Base-by-base conservation (phyloP, 306 rosid genomes). In the Lathyrus sativus region DNA sequence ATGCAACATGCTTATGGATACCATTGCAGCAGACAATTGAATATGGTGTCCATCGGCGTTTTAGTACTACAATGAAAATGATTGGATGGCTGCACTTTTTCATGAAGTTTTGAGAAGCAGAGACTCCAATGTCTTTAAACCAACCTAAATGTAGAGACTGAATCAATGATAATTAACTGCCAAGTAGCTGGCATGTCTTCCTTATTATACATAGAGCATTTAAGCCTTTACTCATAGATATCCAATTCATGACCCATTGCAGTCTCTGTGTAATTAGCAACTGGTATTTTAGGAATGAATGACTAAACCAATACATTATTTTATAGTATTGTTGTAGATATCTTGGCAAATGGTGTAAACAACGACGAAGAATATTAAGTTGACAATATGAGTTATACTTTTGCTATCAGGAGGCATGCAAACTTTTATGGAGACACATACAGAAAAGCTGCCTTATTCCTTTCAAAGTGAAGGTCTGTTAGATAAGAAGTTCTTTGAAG, bases 1-100 rank as follows among this genome's bases (percentile, higher is more conserved):
- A 37, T 54, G 72, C 44, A 55, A 45, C 81, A 67, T 69, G 31
- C 60, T 62, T 62, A 49, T 26, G 49, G 28, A 68, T 22, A 76
- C 58, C 31, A 50, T 49, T 53, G 38, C 26, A 46, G 45, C 66
- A 51, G 42, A 46, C 17, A 74, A 71, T 45, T 37, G 7, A 51
- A 19, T 58, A 31, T 33, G 22, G 9, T 11, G 46, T 38, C 48
- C 42, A 31, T 48, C 31, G 7, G 24, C 2, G 31, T 69, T 18
- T 15, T 38, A 38, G 14, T 26, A 64, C 62, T 54, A 12, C 69
- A 2, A 57, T n/a, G 68, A 54, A 43, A 44, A 24, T 35, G 33
- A 53, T 61, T 55, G 63, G 64, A 54, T 54, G 46, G 11, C 50
- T n/a, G 18, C 26, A 45, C 37, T 54, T 57, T 26, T 68, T 69